phyloP scores from a whole-genome alignment of 768 basidiomycete genomes.

The Termitomyces sp. region DNA sequence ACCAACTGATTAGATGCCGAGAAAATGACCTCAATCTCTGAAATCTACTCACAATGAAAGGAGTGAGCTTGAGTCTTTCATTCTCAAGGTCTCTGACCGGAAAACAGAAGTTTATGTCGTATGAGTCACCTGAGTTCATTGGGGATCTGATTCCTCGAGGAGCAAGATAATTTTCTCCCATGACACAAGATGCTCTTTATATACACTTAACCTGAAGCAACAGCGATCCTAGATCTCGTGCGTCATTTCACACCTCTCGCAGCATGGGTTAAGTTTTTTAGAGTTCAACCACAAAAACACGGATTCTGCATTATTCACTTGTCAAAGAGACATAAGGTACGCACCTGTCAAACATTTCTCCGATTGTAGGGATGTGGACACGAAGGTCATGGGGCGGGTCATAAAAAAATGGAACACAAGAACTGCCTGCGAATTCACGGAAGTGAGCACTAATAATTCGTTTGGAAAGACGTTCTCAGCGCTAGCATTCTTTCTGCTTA shows the following conservation, averaged over 20 bases:
- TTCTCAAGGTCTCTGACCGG: slow-evolving; percentile 42
- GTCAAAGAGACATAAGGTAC: background rate
- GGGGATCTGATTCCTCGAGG: no score
- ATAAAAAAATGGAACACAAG: background rate
- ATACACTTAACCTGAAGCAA: no score
- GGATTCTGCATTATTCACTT: background rate
- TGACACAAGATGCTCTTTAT: no score
- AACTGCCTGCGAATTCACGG: background rate
- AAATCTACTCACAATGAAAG: slow-evolving; percentile 41
- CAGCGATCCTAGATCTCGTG: background rate
- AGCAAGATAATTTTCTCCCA: no score
- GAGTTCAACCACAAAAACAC: background rate
- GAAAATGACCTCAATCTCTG: background rate
- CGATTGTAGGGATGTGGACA: background rate
- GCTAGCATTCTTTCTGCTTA: no score
- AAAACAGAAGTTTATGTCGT: slow-evolving; percentile 50
- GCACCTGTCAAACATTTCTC: background rate
- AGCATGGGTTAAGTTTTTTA: background rate
- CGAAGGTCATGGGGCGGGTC: background rate
- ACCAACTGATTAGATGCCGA: background rate
- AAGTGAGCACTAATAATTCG: background rate
- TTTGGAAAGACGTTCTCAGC: background rate
- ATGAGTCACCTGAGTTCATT: slow-evolving; percentile 5
- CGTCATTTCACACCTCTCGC: background rate
- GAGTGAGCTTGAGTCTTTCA: slow-evolving; percentile 44